Percentiles rank a stretch among this genome's conserved stretches.
These are phyloP conservation scores for Tolypocladium cylindrosporum DNA, from an alignment of 2,329 filamentous ascomycete species.

Conservation along the genomic window DNA sequence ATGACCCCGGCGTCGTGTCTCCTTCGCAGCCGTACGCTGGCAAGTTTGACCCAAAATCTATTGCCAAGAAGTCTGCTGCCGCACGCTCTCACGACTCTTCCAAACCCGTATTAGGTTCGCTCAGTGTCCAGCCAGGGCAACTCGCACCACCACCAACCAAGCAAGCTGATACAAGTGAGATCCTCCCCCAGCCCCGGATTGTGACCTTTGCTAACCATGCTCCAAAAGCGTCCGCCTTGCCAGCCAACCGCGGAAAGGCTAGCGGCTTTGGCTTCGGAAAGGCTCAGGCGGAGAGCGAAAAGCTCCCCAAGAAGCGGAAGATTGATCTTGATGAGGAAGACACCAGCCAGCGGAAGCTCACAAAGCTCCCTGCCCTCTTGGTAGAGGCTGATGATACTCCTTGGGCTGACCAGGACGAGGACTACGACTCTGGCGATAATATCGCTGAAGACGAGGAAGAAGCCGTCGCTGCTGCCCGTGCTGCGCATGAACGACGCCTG, in stretches of 20 bases:
- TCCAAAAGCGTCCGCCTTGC: conserved; percentile 39
- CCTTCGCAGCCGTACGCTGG: conserved; percentile 55
- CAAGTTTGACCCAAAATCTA: conserved; percentile 81
- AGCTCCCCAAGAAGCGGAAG: conserved; percentile 59
- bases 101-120: conserved; percentile 35
- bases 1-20: conserved; percentile 33
- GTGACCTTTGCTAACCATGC: conserved; percentile 12
- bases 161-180: conserved; percentile 26
- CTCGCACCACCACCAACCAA: conserved; percentile 17
- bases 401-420: conserved; percentile 54
- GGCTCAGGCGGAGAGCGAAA: conserved; percentile 53
- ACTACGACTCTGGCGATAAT: conserved; percentile 63
- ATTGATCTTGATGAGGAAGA: conserved; percentile 85
- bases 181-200: neutral
- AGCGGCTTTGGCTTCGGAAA: conserved; percentile 79
- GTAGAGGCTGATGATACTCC: conserved; percentile 53
- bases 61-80: conserved; percentile 66
- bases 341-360: conserved; percentile 75
- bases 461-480: conserved; percentile 72
- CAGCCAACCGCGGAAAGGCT: conserved; percentile 63
- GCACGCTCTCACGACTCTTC: conserved; percentile 44
- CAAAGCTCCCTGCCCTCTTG: conserved; percentile 73
- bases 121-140: conserved; percentile 30
- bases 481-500: conserved; percentile 71
- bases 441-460: conserved; percentile 82